Base-by-base conservation (phyloP, 768 basidiomycete genomes). In the Phanerodontia chrysosporium region DNA sequence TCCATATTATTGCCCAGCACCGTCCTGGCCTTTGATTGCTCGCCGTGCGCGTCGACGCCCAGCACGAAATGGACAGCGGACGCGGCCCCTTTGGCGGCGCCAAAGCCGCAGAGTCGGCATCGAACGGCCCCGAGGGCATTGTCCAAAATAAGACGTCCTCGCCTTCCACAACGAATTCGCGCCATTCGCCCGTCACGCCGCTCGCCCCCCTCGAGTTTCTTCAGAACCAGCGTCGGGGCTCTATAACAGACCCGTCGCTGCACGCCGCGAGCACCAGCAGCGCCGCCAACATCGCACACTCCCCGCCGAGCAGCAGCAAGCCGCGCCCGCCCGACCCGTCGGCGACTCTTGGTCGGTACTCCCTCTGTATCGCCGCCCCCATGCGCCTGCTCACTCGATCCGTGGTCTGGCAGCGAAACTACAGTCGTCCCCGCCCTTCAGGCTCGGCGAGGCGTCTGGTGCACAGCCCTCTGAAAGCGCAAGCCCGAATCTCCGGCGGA, bases 231-330 rank as follows among this genome's bases (percentile, higher is more conserved):
- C 83, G 90, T n/a, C 76, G 89, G 58, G 89, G 89, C 59, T 92
- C 91, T 1, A 87, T 90, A 68, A 90, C 90, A 8, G 91, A 92
- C 76, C 90, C 90, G 2, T 85, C 86, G 44, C 78, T 91, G 51
- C 88, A 90, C 73, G 84, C 85, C 59, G 76, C 83, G 27, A 72
- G 78, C 3, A 70, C 73, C 0, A 59, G 59, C 55, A 21, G 64
- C 49, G 57, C 58, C 3, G 27, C 60, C 51, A 53, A 55, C 55
- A 9, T 60, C 45, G 57, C 65, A 3, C 57, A 27, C 18, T 48
- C 46, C 24, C 30, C 35, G 21, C 52, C 39, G 46, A 53, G 58
- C 22, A 55, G 56, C 60, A 66, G 24, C 49, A 60, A 51, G 68
- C 67, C 66, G 63, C 62, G 62, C 51, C 61, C 61, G 35, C 29